Conservation (phyloP, 768 basidiomycete species). For the Suillus subaureus region DNA sequence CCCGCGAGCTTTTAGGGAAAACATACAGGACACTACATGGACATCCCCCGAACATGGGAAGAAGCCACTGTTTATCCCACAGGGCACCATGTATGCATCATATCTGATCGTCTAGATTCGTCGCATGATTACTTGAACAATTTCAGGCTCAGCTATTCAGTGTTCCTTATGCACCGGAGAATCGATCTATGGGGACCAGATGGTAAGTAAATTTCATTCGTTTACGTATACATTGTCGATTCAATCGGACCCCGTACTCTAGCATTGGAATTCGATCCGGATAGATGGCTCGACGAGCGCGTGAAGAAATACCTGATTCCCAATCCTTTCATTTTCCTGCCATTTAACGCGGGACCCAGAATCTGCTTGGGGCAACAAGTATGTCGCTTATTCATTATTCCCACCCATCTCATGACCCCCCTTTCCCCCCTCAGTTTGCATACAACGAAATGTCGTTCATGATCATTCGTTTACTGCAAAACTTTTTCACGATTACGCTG, state of each 20-base stretch:
- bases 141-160: slow-evolving; percentile 27
- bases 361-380: slow-evolving; percentile 42
- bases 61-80: slow-evolving; percentile 35
- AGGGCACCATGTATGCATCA: slow-evolving; percentile 21
- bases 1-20: slow-evolving; percentile 16
- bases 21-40: slow-evolving; percentile 27
- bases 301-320: slow-evolving; percentile 36
- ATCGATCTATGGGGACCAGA: slow-evolving; percentile 41
- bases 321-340: slow-evolving; percentile 45
- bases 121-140: not conserved
- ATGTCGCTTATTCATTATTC: slow-evolving; percentile 17
- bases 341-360: slow-evolving; percentile 45
- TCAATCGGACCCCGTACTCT: not conserved
- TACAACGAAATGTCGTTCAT: slow-evolving; percentile 38
- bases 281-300: slow-evolving; percentile 42
- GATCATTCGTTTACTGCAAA: slow-evolving; percentile 32
- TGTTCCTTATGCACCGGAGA: slow-evolving; percentile 40
- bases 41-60: slow-evolving; percentile 21
- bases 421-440: slow-evolving; percentile 28
- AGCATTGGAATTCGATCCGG: slow-evolving; percentile 40
- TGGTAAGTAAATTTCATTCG: slow-evolving; percentile 14
- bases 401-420: slow-evolving; percentile 4
- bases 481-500: slow-evolving; percentile 26
- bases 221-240: not conserved
- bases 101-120: not conserved